These are phyloP conservation scores for Metschnikowia gruessii DNA, from an alignment of 805 yeast species.

Conservation along the genomic window DNA sequence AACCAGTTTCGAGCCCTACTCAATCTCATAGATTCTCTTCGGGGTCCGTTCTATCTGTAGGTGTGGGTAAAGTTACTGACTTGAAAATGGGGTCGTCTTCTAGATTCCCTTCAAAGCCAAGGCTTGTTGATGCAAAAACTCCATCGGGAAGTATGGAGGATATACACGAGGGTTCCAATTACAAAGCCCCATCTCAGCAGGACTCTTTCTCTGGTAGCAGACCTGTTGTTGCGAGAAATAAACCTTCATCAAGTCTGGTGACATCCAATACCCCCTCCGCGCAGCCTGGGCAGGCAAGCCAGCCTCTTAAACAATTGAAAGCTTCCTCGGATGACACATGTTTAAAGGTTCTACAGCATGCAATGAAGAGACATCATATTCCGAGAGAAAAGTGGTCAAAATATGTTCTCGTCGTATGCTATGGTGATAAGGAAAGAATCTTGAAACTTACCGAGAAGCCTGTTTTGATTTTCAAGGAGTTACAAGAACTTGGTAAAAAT, in stretches of 20 bases:
- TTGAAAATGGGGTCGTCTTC: constrained; percentile 8
- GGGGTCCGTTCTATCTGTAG: constrained; percentile 39
- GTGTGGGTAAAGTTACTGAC: constrained; percentile 40
- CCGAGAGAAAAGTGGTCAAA: constrained; percentile 80
- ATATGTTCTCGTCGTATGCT: constrained; percentile 84
- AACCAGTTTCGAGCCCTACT: constrained; percentile 16
- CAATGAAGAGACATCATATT: constrained; percentile 80
- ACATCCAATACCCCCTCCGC: constrained; percentile 3
- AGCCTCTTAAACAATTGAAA: constrained; percentile 77
- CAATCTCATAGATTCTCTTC: constrained; percentile 37
- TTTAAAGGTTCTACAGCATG: constrained; percentile 80
- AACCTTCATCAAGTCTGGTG: constrained; percentile 14
- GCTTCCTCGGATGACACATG: constrained; percentile 92
- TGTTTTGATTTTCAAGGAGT: constrained; percentile 75
- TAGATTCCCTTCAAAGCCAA: constrained; percentile 15
- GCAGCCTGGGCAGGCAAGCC: constrained; percentile 8
- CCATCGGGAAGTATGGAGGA: constrained; percentile 11
- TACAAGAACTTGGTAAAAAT: constrained; percentile 79
- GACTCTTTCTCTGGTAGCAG: not conserved
- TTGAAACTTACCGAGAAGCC: constrained; percentile 86
- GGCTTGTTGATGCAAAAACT: constrained; percentile 15
- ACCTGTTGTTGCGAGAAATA: constrained; percentile 6
- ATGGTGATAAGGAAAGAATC: constrained; percentile 86
- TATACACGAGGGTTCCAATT: constrained; percentile 1
- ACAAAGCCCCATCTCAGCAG: constrained; percentile 7